A percentile compares a stretch with the other conserved stretches of the same genome.
Evolutionary conservation across 2,329 filamentous ascomycete genomes (phyloP).

Genomic region (Scedosporium minutisporum): DNA sequence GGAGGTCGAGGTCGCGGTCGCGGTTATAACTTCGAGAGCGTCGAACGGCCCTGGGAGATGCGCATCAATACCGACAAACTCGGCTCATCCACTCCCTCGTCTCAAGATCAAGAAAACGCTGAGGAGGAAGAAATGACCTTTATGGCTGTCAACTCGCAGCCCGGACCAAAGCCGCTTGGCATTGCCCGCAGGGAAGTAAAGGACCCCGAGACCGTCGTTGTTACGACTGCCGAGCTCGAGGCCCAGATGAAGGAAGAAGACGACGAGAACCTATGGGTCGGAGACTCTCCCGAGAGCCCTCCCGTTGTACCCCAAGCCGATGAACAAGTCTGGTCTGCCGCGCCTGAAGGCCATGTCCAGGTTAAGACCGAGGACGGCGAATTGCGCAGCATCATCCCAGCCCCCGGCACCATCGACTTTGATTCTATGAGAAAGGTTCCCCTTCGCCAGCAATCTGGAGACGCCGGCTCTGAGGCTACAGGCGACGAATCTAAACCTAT

Average conservation of each 20-base stretch:
- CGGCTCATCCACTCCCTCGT: conserved; percentile 30
- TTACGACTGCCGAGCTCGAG: conserved; percentile 48
- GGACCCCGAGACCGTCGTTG: conserved; percentile 42
- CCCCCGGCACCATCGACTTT: conserved; percentile 24
- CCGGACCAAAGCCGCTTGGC: conserved; percentile 1
- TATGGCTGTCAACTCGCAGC: conserved; percentile 9
- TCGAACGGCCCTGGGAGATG: conserved; percentile 26
- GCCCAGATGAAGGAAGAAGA: conserved; percentile 39
- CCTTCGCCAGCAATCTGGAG: background rate
- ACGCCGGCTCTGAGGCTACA: background rate
- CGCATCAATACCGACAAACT: conserved; percentile 50
- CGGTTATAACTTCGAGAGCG: conserved; percentile 13
- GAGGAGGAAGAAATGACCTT: conserved; percentile 10
- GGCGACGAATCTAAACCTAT: background rate
- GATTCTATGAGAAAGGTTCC: conserved; percentile 21
- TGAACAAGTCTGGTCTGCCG: conserved; percentile 34
- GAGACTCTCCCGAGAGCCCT: conserved; percentile 20
- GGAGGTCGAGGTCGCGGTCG: conserved; percentile 17
- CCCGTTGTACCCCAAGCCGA: conserved; percentile 20
- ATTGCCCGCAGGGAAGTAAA: conserved; percentile 36
- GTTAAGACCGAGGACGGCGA: conserved; percentile 36
- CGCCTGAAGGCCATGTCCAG: conserved; percentile 22
- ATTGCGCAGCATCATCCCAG: conserved; percentile 24
- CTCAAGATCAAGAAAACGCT: conserved; percentile 34
- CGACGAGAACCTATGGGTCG: conserved; percentile 37